Conservation (phyloP, 2,329 filamentous ascomycete genomes). For the Ophiostoma triangulosporum region DNA sequence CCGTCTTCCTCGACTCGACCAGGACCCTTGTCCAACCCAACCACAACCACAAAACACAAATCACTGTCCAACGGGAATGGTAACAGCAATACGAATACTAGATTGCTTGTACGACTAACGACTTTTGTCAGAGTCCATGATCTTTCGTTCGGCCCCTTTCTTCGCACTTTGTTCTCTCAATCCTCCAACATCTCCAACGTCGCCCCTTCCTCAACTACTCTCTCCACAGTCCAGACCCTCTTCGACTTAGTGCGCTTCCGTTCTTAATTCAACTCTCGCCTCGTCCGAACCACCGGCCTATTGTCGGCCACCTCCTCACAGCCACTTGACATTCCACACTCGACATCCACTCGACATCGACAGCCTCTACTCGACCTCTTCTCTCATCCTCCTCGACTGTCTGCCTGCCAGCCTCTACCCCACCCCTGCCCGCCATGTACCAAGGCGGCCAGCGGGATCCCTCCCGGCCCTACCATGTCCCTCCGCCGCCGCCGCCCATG, state of each 20-base stretch:
- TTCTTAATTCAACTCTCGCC: neutral
- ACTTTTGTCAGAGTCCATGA: neutral
- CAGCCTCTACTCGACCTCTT: neutral
- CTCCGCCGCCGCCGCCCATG: slow-evolving; percentile 44
- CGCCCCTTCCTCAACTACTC: too few relatives aligned
- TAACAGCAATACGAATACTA: neutral
- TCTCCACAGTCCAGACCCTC: neutral
- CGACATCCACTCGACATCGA: neutral
- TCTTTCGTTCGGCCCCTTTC: neutral
- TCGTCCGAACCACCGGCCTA: neutral
- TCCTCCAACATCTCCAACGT: neutral
- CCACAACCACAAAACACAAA: neutral
- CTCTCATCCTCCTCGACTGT: neutral
- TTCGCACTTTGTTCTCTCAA: neutral
- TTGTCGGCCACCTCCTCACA: neutral
- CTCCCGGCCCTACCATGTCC: slow-evolving; percentile 39
- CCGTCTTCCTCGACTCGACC: neutral
- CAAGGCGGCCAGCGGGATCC: slow-evolving; percentile 39
- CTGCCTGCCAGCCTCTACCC: slow-evolving; percentile 9
- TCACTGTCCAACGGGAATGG: neutral
- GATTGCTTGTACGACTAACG: neutral
- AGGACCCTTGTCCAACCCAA: neutral
- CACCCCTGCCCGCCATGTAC: slow-evolving; percentile 34
- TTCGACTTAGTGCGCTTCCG: neutral
- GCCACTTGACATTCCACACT: neutral